Evolutionary conservation across 2,329 filamentous ascomycete genomes (phyloP).

Genomic region (Knufia fluminis): DNA sequence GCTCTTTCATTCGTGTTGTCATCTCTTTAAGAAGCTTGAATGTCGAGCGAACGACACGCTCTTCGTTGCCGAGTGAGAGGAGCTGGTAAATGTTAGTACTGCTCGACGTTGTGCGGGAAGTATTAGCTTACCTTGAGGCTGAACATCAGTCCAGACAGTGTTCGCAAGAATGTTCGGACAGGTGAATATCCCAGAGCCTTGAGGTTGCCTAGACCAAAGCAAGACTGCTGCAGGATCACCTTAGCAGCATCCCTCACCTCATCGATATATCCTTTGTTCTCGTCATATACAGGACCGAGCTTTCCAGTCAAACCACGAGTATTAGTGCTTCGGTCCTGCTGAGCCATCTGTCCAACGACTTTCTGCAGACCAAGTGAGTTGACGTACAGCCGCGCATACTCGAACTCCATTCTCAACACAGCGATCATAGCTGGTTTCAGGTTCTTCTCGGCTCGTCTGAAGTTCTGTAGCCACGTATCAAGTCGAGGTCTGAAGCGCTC

Average conservation of each 20-base stretch:
- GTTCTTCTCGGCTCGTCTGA: conserved; percentile 60
- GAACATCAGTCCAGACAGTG: conserved; percentile 56
- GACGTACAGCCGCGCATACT: conserved; percentile 61
- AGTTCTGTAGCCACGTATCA: conserved; percentile 67
- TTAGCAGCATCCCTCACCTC: conserved; percentile 54
- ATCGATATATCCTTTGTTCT: conserved; percentile 53
- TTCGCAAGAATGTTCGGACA: conserved; percentile 56
- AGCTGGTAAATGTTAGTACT: conserved; percentile 33
- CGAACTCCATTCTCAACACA: conserved; percentile 87
- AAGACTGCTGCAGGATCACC: conserved; percentile 50
- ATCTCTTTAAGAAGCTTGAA: conserved; percentile 50
- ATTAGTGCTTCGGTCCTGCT: conserved; percentile 18
- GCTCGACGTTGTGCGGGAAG: neutral
- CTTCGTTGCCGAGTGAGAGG: conserved; percentile 54
- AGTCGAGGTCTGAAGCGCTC: conserved; percentile 73
- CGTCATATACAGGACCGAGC: conserved; percentile 23
- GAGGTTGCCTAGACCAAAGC: conserved; percentile 49
- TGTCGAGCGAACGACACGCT: conserved; percentile 52
- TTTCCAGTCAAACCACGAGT: conserved; percentile 13
- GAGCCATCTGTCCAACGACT: conserved; percentile 57
- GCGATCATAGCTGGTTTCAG: conserved; percentile 44
- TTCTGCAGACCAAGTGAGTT: conserved; percentile 91
- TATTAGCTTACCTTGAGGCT: conserved; percentile 45
- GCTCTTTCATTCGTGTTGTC: conserved; percentile 49
- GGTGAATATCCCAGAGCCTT: conserved; percentile 54